Evolutionary conservation across 768 basidiomycete genomes (phyloP), one percentile per base, ranked within the genome.

Genomic region (Lactifluus pinguis): DNA sequence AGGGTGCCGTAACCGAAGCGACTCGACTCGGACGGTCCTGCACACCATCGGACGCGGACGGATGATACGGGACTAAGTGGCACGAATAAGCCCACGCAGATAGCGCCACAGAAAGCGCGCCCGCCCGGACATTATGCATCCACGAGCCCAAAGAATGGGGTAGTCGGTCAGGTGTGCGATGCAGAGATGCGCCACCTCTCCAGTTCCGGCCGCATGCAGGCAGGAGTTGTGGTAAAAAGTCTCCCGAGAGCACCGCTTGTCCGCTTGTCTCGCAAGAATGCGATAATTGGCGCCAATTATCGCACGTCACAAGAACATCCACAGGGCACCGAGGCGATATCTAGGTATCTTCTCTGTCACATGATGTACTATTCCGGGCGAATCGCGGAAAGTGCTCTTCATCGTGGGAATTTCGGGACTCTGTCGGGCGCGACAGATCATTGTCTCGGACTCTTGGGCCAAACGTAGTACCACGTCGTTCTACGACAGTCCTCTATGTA

Each of bases 31-130:
- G n/a, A 54, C 41, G 21, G 44, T 39, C 19, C 55, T 50, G 61
- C 50, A 21, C 47, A 38, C 39, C 61, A 57, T 58, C 56, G 56
- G 32, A 48, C 61, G 57, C 61, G n/a, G 52, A 58, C 52, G 56
- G 61, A 53, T 62, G 57, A 61, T 62, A 52, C 57, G 57, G 56
- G 17, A 34, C 17, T 53, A 58, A 34, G 60, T 61, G 60, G 52
- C 61, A 62, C 57, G 56, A 62, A 58, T 58, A 44, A 49, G 52
- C 56, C 56, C 56, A 57, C 61, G 61, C 61, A 51, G 57, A 51
- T 58, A 58, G 32, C 49, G 57, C 57, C 49, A 49, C 57, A 58
- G 45, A 62, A 58, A 44, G 52, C 47, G 47, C 51, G 39, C 51
- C 56, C 56, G 19, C 25, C 52, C 56, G 61, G 56, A 58, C 21